Base-by-base conservation (phyloP, 306 rosid genomes). In the Heteromeles arbutifolia region DNA sequence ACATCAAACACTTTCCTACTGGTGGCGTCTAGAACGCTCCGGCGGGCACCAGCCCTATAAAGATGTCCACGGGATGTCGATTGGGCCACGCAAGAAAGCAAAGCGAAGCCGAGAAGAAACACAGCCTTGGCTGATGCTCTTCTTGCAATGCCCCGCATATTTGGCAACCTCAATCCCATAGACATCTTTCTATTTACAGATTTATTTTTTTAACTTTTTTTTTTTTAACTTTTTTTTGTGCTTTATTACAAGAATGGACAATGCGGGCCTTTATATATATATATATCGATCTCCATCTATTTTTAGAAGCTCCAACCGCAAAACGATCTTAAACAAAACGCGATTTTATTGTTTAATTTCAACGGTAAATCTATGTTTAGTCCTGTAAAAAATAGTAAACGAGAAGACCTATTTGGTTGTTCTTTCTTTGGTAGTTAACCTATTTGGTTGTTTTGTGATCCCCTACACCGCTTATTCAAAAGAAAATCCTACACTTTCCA, bases 1-100 rank as follows among this genome's bases (percentile, higher is more conserved):
- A 91, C 87, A 64, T 88, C 81, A 8, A 84, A 88, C 79, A 84
- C 54, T 75, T 56, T 11, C 28, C 72, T 25, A 44, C 29, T 52
- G 62, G 31, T 18, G 4, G 7, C 39, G 9, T 73, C 32, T 39
- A 41, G 44, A 41, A 87, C 83, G 85, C 83, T 80, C 26, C 85
- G 90, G 50, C 74, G 78, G 31, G 44, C 19, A 43, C 21, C 67
- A 21, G 12, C 63, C 13, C 22, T 29, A 2, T 37, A 70, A 54
- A 54, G 52, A 39, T 62, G 70, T 65, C 26, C 76, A 37, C 62
- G 69, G 13, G 81, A 62, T 44, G 67, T 78, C 28, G 69, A 82
- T 74, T 82, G 21, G 28, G 77, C 71, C 74, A 69, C 62, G 28
- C 67, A 81, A 48, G 79, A 78, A 59, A 88, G 74, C 41, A 41